phyloP scores from a whole-genome alignment of 176 grass and related monocot species.

The Oryza longistaminata region DNA sequence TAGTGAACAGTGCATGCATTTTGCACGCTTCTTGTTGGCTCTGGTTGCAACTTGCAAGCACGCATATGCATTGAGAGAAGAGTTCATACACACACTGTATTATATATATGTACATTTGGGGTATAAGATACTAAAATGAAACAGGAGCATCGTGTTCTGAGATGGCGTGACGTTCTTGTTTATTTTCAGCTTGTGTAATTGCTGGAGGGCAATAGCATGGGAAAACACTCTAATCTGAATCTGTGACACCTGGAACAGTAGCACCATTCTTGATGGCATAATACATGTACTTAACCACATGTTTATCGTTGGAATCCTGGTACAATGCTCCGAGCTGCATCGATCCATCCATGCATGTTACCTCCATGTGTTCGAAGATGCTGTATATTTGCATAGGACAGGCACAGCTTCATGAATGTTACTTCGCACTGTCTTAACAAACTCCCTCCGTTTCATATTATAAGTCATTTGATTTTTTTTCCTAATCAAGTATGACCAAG shows the following conservation, averaged over 20 bases:
- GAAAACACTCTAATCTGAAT: not conserved
- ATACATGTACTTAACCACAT: not conserved
- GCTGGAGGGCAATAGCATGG: not conserved
- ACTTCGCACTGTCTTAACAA: no score
- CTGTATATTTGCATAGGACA: not conserved
- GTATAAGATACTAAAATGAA: not conserved
- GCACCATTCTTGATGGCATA: conserved; percentile 17
- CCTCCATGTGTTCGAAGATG: not conserved
- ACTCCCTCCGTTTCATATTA: no score
- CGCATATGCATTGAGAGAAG: not conserved
- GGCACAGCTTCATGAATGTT: not conserved
- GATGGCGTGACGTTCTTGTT: not conserved
- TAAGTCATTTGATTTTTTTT: no score
- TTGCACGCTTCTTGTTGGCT: not conserved
- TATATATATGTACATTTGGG: not conserved
- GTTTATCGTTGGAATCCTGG: not conserved
- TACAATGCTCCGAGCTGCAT: not conserved
- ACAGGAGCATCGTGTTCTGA: not conserved
- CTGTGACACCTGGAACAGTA: not conserved
- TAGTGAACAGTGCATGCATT: not conserved
- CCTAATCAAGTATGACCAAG: no score
- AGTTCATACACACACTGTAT: not conserved
- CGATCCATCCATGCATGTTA: not conserved
- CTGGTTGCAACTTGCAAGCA: not conserved
- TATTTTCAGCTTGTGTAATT: not conserved